A percentile compares a stretch with the other conserved stretches of the same genome.
phyloP scores from a whole-genome alignment of 2,329 filamentous ascomycete genomes.

The Dendryphion nanum region DNA sequence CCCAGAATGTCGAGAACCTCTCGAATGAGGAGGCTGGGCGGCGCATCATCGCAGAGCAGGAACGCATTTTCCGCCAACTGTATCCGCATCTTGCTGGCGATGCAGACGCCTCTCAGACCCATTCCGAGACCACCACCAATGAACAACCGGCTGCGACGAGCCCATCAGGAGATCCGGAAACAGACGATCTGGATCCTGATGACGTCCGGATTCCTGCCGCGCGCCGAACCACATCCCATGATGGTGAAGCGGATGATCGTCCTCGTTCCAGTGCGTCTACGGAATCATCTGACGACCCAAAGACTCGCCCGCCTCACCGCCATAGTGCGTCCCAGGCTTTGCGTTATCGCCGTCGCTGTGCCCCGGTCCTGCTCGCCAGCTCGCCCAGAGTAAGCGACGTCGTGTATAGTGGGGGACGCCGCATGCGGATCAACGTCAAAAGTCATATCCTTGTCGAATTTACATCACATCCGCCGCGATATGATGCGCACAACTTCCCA shows the following conservation, averaged over 20 bases:
- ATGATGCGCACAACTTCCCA: slow-evolving; percentile 41
- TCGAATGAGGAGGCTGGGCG: slow-evolving; percentile 32
- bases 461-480: slow-evolving; percentile 45
- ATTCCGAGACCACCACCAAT: slow-evolving; percentile 2
- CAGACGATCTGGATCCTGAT: slow-evolving; percentile 39
- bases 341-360: slow-evolving; percentile 49
- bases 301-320: slow-evolving; percentile 29
- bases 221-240: slow-evolving; percentile 15
- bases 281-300: slow-evolving; percentile 25
- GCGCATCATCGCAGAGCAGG: slow-evolving; percentile 47
- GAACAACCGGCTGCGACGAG: slow-evolving; percentile 2
- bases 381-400: slow-evolving; percentile 47
- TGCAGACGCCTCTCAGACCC: slow-evolving; percentile 9
- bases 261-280: slow-evolving; percentile 13
- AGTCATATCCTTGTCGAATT: slow-evolving; percentile 44
- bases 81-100: slow-evolving; percentile 43
- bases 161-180: slow-evolving; percentile 25
- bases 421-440: slow-evolving; percentile 45
- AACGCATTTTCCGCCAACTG: slow-evolving; percentile 47
- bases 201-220: slow-evolving; percentile 35
- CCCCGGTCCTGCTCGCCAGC: slow-evolving; percentile 44
- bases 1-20: slow-evolving; percentile 28
- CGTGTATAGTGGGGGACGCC: slow-evolving; percentile 42
- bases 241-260: slow-evolving; percentile 20
- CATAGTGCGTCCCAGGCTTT: slow-evolving; percentile 36